A percentile compares a stretch with the other conserved stretches of the same genome.
These are phyloP conservation scores for Verticillium albo-atrum DNA, from an alignment of 2,329 filamentous ascomycete genomes.

Conservation along the genomic window DNA sequence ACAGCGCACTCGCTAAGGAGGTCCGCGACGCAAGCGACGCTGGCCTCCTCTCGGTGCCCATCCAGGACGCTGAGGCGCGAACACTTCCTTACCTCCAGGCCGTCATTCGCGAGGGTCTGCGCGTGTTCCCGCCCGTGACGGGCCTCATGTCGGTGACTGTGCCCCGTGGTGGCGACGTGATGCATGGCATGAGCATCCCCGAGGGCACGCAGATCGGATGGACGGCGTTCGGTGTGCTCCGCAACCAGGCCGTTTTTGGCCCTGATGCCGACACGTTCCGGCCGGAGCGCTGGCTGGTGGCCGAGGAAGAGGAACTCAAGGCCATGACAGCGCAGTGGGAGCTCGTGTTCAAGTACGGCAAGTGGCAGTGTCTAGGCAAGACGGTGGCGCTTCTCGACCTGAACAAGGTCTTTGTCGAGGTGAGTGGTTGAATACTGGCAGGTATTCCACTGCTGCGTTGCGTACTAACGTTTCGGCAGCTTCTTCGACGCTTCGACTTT, in stretches of 20 bases:
- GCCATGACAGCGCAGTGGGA: conserved; percentile 33
- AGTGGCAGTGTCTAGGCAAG: conserved; percentile 40
- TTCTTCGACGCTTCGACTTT: conserved; percentile 26
- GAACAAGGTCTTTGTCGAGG: conserved; percentile 38
- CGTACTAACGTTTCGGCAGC: conserved; percentile 15
- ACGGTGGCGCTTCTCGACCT: conserved; percentile 38
- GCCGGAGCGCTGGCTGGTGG: conserved; percentile 46
- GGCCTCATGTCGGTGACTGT: conserved; percentile 28
- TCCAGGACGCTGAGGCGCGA: conserved; percentile 29
- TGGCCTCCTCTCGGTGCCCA: conserved; percentile 20
- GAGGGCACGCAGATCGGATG: conserved; percentile 40
- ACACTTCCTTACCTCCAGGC: conserved; percentile 44
- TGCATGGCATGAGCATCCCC: conserved; percentile 36
- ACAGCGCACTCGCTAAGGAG: conserved; percentile 42
- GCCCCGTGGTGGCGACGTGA: conserved; percentile 30
- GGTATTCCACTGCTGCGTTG: too few species aligned
- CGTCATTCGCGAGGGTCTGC: conserved; percentile 42
- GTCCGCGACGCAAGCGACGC: conserved; percentile 29
- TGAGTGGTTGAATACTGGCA: conserved; percentile 16
- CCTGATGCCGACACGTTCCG: conserved; percentile 35
- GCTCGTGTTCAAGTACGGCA: conserved; percentile 38
- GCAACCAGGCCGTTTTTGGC: conserved; percentile 30
- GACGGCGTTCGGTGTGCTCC: conserved; percentile 34
- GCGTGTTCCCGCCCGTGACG: conserved; percentile 39
- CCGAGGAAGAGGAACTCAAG: conserved; percentile 22